A percentile compares a stretch with the other conserved stretches of the same genome.
These are phyloP conservation scores for Aspergillus bertholletiae DNA, from an alignment of 495 filamentous ascomycete species.

Conservation along the genomic window DNA sequence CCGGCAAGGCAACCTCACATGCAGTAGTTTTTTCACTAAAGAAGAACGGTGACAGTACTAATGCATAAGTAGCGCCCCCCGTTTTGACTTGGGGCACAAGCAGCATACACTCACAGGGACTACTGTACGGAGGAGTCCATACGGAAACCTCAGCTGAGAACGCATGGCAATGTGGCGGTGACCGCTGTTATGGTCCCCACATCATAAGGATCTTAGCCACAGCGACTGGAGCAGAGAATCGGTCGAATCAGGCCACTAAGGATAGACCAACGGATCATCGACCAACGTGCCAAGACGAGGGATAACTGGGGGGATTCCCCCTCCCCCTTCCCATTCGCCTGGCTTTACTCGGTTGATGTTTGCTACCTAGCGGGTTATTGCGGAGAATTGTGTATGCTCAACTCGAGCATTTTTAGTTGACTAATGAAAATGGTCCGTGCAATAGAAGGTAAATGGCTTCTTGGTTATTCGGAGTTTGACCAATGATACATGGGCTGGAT, in stretches of 20 bases:
- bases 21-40: conserved; percentile 16
- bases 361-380: neutral
- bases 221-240: neutral
- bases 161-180: conserved; percentile 1
- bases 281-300: neutral
- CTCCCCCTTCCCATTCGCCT: neutral
- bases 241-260: neutral
- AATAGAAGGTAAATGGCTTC: neutral
- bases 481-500: no score
- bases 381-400: neutral
- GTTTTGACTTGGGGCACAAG: neutral
- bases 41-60: conserved; percentile 11
- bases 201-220: neutral
- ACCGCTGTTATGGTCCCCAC: neutral
- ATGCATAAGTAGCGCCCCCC: conserved; percentile 13
- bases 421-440: neutral
- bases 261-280: neutral
- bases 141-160: conserved; percentile 1
- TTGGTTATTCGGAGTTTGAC: no score
- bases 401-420: neutral
- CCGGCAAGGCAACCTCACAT: conserved; percentile 23
- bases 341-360: neutral
- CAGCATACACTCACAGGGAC: conserved; percentile 3
- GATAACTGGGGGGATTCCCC: no score
- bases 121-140: neutral